Evolutionary conservation across 176 grass and related monocot genomes (phyloP).

Genomic region (Thinopyrum elongatum): DNA sequence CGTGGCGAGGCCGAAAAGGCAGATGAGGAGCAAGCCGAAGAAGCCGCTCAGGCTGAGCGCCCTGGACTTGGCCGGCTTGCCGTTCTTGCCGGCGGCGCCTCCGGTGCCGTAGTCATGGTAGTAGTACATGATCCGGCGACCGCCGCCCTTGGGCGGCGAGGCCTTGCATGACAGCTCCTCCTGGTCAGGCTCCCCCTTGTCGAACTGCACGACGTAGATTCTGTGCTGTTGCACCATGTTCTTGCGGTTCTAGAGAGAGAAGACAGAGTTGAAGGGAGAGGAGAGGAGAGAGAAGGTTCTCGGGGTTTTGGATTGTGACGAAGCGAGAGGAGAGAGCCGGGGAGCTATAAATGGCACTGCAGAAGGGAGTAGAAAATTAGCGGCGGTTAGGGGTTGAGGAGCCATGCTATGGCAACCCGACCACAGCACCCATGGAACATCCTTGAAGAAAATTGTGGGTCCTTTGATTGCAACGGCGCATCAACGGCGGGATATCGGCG

Average conservation of each 20-base stretch:
- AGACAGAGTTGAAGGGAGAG: not conserved
- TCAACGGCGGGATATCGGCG: not conserved
- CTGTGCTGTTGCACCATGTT: conserved; percentile 64
- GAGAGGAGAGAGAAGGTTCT: not conserved
- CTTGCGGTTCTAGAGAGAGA: not conserved
- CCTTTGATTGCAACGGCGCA: not conserved
- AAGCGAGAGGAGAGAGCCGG: not conserved
- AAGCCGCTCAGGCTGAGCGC: conserved; percentile 17
- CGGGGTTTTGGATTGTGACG: conserved; percentile 20
- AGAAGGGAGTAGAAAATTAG: conserved; percentile 37
- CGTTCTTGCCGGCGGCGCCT: conserved; percentile 26
- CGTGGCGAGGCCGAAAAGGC: conserved; percentile 30
- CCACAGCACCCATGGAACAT: conserved; percentile 31
- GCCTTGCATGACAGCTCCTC: conserved; percentile 54
- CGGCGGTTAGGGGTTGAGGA: conserved; percentile 37
- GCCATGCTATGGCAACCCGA: conserved; percentile 27
- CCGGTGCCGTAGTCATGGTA: conserved; percentile 44
- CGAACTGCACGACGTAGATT: conserved; percentile 80
- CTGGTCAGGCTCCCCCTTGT: conserved; percentile 58
- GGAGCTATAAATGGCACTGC: conserved; percentile 39
- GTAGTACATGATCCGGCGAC: conserved; percentile 63
- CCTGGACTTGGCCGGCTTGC: conserved; percentile 31
- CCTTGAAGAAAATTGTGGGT: conserved; percentile 21
- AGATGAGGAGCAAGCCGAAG: conserved; percentile 36
- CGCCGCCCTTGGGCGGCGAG: conserved; percentile 43